Percentiles rank a stretch among this genome's conserved stretches.
These are phyloP conservation scores for Citrus unshiu DNA, from an alignment of 345 rosid species.

Conservation along the genomic window DNA sequence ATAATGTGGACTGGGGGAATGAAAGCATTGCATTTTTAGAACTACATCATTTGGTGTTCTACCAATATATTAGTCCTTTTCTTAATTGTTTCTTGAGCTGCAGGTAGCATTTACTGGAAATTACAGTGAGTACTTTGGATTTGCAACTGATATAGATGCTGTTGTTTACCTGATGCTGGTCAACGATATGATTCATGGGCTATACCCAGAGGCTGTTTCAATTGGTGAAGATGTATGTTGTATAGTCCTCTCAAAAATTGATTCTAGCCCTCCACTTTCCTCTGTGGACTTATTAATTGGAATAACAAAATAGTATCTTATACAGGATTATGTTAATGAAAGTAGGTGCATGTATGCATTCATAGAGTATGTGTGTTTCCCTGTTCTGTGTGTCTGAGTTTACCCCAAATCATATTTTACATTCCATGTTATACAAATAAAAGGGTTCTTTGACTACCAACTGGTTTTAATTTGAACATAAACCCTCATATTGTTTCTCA, in stretches of 20 bases:
- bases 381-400: no score
- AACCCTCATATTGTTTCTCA: no score
- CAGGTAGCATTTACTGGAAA: conserved; percentile 89
- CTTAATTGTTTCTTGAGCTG: conserved; percentile 9
- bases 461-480: no score
- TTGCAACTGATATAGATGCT: conserved; percentile 87
- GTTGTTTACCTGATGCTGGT: conserved; percentile 91
- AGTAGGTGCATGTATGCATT: neutral
- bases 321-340: neutral
- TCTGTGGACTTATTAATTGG: neutral
- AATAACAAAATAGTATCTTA: neutral
- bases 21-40: neutral
- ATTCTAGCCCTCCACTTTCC: conserved; percentile 2
- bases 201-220: conserved; percentile 84
- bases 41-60: neutral
- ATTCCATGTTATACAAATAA: neutral
- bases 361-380: neutral
- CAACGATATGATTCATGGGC: conserved; percentile 89
- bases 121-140: conserved; percentile 88
- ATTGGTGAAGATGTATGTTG: conserved; percentile 94
- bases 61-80: neutral
- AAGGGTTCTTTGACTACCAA: neutral
- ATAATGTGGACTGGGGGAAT: neutral
- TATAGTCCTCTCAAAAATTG: neutral
- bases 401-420: neutral